Conservation (phyloP, 2,329 filamentous ascomycete species). For the Rhynchosporium secalis region DNA sequence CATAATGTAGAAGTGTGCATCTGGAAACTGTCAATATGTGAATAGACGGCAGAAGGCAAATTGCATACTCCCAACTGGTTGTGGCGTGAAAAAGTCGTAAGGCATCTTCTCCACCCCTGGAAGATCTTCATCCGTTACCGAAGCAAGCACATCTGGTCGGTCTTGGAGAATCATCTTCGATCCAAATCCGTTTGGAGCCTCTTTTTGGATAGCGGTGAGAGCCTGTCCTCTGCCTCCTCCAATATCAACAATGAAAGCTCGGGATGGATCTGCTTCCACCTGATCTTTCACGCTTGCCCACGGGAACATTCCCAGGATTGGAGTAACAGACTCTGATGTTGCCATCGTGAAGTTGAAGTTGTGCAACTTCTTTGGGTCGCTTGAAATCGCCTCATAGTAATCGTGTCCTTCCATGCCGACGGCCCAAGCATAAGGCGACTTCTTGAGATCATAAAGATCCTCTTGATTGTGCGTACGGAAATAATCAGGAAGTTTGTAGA, state of each 20-base stretch:
- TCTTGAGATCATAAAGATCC: slow-evolving; percentile 28
- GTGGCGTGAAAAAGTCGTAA: slow-evolving; percentile 37
- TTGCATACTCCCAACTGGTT: slow-evolving; percentile 34
- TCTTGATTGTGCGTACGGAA: slow-evolving; percentile 27
- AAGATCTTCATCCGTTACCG: slow-evolving; percentile 29
- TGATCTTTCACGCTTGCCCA: slow-evolving; percentile 4
- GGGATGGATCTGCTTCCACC: slow-evolving; percentile 9
- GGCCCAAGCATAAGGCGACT: slow-evolving; percentile 27
- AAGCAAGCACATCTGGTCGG: slow-evolving; percentile 32
- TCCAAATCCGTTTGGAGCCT: slow-evolving; percentile 21
- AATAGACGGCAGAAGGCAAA: background rate
- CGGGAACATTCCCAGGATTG: slow-evolving; percentile 16
- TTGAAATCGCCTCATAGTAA: slow-evolving; percentile 28
- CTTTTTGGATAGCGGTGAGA: slow-evolving; percentile 23
- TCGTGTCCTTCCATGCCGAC: slow-evolving; percentile 24
- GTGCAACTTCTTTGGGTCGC: slow-evolving; percentile 18
- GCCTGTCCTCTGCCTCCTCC: slow-evolving; percentile 28
- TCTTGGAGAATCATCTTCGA: slow-evolving; percentile 37
- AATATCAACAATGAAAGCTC: slow-evolving; percentile 28
- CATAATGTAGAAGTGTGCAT: slow-evolving; percentile 35
- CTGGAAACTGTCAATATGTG: slow-evolving; percentile 18
- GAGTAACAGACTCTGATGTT: slow-evolving; percentile 1
- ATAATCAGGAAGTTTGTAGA: slow-evolving; percentile 27
- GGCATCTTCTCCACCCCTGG: slow-evolving; percentile 35
- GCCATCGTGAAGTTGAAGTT: slow-evolving; percentile 28